A percentile compares a stretch with the other conserved stretches of the same genome.
Conservation (phyloP, 208 protist genomes). For the Trypanosoma congolense region DNA sequence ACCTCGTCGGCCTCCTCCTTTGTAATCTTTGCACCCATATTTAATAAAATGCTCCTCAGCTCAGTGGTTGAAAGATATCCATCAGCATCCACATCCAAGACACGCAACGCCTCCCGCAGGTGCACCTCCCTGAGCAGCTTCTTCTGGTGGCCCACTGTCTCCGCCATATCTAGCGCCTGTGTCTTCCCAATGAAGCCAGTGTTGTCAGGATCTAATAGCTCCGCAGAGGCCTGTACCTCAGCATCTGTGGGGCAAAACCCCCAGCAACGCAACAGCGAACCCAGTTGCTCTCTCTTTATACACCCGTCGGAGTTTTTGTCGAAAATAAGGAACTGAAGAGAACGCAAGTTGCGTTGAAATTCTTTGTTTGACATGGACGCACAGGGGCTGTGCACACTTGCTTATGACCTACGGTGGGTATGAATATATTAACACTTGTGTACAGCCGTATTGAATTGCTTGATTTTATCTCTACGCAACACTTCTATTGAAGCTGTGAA, state of each 20-base stretch:
- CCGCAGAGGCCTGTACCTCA: conserved; percentile 95
- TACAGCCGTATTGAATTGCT: too few species aligned
- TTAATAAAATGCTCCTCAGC: conserved; percentile 91
- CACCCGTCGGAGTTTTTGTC: conserved; percentile 98
- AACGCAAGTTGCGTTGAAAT: conserved; percentile 97
- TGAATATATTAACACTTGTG: too few species aligned
- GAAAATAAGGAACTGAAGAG: conserved; percentile 97
- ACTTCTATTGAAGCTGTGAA: too few species aligned
- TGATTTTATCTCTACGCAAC: too few species aligned
- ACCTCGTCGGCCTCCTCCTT: conserved; percentile 85
- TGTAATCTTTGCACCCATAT: conserved; percentile 88
- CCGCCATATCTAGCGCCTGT: conserved; percentile 68
- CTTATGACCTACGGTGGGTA: too few species aligned
- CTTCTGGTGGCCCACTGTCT: conserved; percentile 49
- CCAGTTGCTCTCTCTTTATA: conserved; percentile 97
- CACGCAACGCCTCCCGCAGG: conserved; percentile 90
- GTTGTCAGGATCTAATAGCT: conserved; percentile 93
- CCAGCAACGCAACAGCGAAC: conserved; percentile 97
- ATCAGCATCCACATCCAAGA: conserved; percentile 92
- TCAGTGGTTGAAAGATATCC: conserved; percentile 91
- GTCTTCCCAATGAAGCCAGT: conserved; percentile 92
- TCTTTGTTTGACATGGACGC: conserved; percentile 80
- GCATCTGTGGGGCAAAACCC: conserved; percentile 95
- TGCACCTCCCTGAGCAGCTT: conserved; percentile 75
- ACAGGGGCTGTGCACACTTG: too few species aligned